Evolutionary conservation across 371 early-diverging fungal species (phyloP).

Genomic region (Fennellomyces sp.): DNA sequence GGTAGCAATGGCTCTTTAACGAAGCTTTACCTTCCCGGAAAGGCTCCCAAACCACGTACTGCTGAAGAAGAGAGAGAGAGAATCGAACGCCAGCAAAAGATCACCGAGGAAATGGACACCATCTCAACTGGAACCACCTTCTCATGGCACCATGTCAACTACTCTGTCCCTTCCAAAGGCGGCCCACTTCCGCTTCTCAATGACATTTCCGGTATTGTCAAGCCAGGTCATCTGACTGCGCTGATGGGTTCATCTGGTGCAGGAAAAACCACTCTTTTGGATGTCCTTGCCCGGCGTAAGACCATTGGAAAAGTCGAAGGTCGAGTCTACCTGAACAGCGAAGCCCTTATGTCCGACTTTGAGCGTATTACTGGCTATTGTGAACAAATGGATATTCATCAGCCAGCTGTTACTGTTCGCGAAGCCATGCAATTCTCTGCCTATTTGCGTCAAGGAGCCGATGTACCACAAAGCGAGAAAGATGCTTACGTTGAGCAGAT

Average conservation of each 20-base stretch:
- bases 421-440: conserved; percentile 77
- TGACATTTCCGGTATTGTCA: conserved; percentile 54
- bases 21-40: conserved; percentile 45
- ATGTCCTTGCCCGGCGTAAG: conserved; percentile 78
- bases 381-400: conserved; percentile 84
- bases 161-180: conserved; percentile 54
- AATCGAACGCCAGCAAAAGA: conserved; percentile 28
- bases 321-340: conserved; percentile 60
- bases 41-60: conserved; percentile 21
- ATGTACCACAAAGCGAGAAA: conserved; percentile 57
- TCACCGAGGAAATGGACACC: conserved; percentile 25
- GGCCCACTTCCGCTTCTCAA: conserved; percentile 49
- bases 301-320: conserved; percentile 76
- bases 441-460: conserved; percentile 57
- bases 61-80: conserved; percentile 25
- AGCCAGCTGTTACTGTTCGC: conserved; percentile 57
- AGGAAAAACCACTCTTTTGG: conserved; percentile 87
- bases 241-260: conserved; percentile 84
- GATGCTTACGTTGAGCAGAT: conserved; percentile 66
- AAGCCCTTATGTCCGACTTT: conserved; percentile 50
- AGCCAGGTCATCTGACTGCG: conserved; percentile 74
- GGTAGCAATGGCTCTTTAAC: conserved; percentile 46
- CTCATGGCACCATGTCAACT: conserved; percentile 55
- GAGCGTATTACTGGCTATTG: conserved; percentile 79
- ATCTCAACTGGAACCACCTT: conserved; percentile 46